Base-by-base conservation (phyloP, 1,139 yeast species). In the Candida glucosophila region DNA sequence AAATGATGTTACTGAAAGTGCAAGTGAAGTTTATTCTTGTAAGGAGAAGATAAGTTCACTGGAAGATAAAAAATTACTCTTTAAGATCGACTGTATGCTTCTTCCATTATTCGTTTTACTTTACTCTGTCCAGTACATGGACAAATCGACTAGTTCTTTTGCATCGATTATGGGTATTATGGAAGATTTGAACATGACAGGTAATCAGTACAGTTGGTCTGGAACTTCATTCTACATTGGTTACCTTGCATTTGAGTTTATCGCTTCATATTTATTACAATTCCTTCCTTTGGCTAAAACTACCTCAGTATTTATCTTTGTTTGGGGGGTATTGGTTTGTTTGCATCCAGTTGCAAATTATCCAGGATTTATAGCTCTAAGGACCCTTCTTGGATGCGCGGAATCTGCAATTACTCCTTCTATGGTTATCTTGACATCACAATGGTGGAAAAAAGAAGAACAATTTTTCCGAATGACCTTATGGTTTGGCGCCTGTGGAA, bases 161-260 rank as follows among this genome's bases (percentile, higher is more conserved):
- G 80, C 80, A 4, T 65, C 81, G 1, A 63, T 77, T 25, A 58
- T 73, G 57, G 81, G 80, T 2, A 52, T 75, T 22, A 47, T 60
- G 31, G 43, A 41, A 4, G 71, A 64, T 30, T 48, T 67, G 29
- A 33, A 58, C 5, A 66, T 72, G 75, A 41, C 37, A 9, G 73
- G 73, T 15, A 44, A 55, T 25, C 55, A 53, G 48, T 72, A 71
- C 39, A 53, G 72, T 3, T 72, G 76, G 75, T 55, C 59, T 11
- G 76, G 73, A 20, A 54, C 73, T 8, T 57, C 73, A 1, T 72
- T 71, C 34, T 72, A 72, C 40, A 42, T 70, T 20, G 77, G 75
- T 9, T 68, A 67, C 30, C 43, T 70, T 29, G 41, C 48, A 13
- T 65, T 65, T 41, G 69, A 61, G 34, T 54, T 59, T 30, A 71